phyloP scores from a whole-genome alignment of 495 filamentous ascomycete species.

The Penicillium ucsense region DNA sequence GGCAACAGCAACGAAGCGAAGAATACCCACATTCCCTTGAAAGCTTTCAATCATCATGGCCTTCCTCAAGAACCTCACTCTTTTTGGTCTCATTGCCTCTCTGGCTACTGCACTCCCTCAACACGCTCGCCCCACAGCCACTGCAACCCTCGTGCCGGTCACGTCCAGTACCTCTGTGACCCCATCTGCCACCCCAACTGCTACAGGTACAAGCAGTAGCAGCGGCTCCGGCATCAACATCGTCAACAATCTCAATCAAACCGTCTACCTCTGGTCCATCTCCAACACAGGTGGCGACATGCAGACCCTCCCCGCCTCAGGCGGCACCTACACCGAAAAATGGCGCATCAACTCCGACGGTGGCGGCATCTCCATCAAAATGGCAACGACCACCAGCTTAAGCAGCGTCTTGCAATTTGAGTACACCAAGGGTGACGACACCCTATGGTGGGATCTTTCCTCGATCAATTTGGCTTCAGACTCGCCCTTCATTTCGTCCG shows the following conservation, averaged over 20 bases:
- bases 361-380: constrained; percentile 35
- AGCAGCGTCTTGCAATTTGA: constrained; percentile 33
- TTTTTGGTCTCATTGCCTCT: constrained; percentile 9
- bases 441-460: constrained; percentile 39
- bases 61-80: constrained; percentile 11
- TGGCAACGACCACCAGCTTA: constrained; percentile 18
- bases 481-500: constrained; percentile 20
- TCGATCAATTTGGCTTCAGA: constrained; percentile 26
- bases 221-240: constrained; percentile 19
- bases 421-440: constrained; percentile 30
- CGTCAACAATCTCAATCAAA: constrained; percentile 26
- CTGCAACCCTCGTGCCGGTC: not conserved
- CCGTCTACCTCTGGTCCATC: constrained; percentile 29
- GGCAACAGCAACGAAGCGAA: no score
- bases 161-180: not conserved
- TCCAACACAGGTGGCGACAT: constrained; percentile 15
- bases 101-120: constrained; percentile 8
- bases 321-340: constrained; percentile 19
- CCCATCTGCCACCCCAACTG: not conserved
- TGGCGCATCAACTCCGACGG: constrained; percentile 29
- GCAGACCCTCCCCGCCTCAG: constrained; percentile 17
- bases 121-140: not conserved
- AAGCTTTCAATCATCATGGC: constrained; percentile 5
- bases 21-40: no score
- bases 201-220: constrained; percentile 12